These are phyloP conservation scores for Dactylellina leptospora DNA, from an alignment of 2,329 filamentous ascomycete species.

Conservation along the genomic window DNA sequence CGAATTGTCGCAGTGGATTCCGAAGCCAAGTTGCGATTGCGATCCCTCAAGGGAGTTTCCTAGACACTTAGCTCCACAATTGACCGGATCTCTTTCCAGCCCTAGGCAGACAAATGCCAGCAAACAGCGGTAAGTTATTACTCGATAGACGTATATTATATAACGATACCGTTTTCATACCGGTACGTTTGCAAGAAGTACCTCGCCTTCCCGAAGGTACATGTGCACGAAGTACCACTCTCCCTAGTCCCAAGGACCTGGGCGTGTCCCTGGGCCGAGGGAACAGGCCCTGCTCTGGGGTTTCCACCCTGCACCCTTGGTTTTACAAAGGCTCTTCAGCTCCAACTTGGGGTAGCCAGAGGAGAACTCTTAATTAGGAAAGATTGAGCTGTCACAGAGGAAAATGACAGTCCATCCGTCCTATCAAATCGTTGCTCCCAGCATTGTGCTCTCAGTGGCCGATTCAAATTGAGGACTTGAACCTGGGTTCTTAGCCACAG, in stretches of 20 bases:
- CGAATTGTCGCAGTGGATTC: constrained; percentile 20
- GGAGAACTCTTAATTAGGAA: no score
- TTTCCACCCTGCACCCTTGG: neutral
- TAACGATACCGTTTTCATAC: neutral
- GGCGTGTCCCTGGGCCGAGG: constrained; percentile 3
- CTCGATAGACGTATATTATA: constrained; percentile 3
- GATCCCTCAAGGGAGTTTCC: neutral
- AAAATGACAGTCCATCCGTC: no score
- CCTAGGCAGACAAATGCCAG: constrained; percentile 27
- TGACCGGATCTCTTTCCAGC: neutral
- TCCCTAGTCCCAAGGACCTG: constrained; percentile 3
- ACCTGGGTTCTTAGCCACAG: no score
- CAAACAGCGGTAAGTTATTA: constrained; percentile 11
- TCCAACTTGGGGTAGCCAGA: no score
- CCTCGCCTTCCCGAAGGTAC: constrained; percentile 38
- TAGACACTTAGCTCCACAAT: neutral
- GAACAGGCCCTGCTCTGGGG: neutral
- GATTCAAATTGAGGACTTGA: no score
- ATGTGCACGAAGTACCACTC: constrained; percentile 35
- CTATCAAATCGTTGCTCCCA: no score
- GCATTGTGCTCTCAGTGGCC: no score
- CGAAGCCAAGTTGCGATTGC: constrained; percentile 38
- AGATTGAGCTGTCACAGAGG: no score
- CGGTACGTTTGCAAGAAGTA: constrained; percentile 41
- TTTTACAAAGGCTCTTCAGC: no score